Conservation (phyloP, 2,329 filamentous ascomycete genomes). For the Eurotiales sp. region DNA sequence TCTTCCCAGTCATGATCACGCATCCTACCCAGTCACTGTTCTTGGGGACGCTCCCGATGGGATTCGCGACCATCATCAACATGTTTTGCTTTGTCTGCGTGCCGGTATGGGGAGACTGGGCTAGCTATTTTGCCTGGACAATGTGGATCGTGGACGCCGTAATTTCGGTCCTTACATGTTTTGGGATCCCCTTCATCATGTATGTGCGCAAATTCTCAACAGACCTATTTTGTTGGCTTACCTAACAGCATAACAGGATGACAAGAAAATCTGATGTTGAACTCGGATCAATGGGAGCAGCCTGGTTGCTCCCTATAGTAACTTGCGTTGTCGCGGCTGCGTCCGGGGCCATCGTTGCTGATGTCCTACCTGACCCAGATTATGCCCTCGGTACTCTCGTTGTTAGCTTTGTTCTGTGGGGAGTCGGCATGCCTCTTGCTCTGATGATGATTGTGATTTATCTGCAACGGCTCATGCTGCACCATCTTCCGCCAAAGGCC, state of each 20-base stretch:
- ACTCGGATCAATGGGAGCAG: slow-evolving; percentile 62
- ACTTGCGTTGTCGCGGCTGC: slow-evolving; percentile 64
- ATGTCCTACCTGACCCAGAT: slow-evolving; percentile 51
- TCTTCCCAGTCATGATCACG: slow-evolving; percentile 63
- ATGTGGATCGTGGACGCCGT: slow-evolving; percentile 58
- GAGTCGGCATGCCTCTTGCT: slow-evolving; percentile 59
- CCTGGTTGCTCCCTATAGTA: slow-evolving; percentile 64
- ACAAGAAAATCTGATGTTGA: slow-evolving; percentile 31
- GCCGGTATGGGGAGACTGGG: slow-evolving; percentile 58
- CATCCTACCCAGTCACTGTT: slow-evolving; percentile 67
- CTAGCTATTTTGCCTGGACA: slow-evolving; percentile 53
- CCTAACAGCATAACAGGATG: slow-evolving; percentile 2
- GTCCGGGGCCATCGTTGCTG: slow-evolving; percentile 60
- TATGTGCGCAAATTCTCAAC: too few species aligned
- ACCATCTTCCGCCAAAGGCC: slow-evolving; percentile 65
- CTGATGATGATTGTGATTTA: slow-evolving; percentile 65
- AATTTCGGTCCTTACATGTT: slow-evolving; percentile 51
- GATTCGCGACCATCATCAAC: slow-evolving; percentile 63
- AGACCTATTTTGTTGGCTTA: too few species aligned
- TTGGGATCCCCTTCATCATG: slow-evolving; percentile 57
- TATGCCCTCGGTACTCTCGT: slow-evolving; percentile 62
- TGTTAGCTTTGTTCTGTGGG: slow-evolving; percentile 67
- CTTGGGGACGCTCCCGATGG: slow-evolving; percentile 66
- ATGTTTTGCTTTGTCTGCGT: slow-evolving; percentile 60
- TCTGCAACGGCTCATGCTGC: slow-evolving; percentile 63